Evolutionary conservation across 352 stramenopile species (phyloP).

Genomic region (Elongisporangium anandrum): DNA sequence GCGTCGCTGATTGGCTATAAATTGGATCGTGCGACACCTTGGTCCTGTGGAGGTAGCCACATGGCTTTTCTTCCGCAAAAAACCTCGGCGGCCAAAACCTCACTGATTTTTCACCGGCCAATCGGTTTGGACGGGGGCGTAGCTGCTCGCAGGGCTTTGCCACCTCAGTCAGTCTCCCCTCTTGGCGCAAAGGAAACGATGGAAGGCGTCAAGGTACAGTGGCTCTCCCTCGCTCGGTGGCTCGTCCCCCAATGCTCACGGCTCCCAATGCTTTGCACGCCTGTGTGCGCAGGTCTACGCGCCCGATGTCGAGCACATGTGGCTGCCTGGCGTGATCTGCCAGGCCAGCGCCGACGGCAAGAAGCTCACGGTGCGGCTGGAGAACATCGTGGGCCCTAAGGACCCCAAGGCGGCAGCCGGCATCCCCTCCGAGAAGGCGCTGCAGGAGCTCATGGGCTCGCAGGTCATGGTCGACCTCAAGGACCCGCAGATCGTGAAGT

Average conservation of each 20-base stretch:
- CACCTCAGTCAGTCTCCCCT: not conserved
- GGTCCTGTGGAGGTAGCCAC: not conserved
- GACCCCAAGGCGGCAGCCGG: constrained; percentile 33
- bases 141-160: not conserved
- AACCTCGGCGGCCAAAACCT: not conserved
- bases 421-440: constrained; percentile 42
- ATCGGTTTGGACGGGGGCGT: not conserved
- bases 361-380: constrained; percentile 55
- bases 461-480: constrained; percentile 53
- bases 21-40: not conserved
- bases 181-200: constrained; percentile 13
- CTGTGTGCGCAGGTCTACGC: constrained; percentile 54
- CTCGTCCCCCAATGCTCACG: not conserved
- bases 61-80: not conserved
- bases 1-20: not conserved
- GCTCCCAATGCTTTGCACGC: not conserved
- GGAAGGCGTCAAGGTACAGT: constrained; percentile 55
- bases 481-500: constrained; percentile 47
- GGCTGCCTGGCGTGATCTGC: constrained; percentile 72
- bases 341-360: constrained; percentile 35
- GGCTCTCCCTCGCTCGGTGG: not conserved
- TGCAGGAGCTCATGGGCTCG: constrained; percentile 46
- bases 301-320: constrained; percentile 73
- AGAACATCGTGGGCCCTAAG: constrained; percentile 50
- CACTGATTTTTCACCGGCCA: not conserved